Evolutionary conservation across 495 filamentous ascomycete species (phyloP), one percentile per base, ranked within the genome.

Genomic region (Evansstolkia leycettana): DNA sequence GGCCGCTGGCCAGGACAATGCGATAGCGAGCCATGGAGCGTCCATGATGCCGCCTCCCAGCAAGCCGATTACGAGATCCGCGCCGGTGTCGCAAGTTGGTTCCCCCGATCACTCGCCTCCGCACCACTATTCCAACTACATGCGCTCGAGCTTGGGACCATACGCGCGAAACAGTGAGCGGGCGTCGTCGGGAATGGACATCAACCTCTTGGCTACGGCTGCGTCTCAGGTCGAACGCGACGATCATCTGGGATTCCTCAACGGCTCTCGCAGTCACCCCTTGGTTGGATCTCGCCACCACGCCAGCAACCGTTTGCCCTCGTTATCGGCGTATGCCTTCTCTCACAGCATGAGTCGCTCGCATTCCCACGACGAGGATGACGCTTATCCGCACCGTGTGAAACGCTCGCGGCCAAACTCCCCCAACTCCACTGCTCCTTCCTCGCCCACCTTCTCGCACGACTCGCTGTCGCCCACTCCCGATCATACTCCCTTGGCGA

Each of bases 51-150:
- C 86, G 26, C 80, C 84, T 25, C 74, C 80, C 14, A 84, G 75
- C 51, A 65, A 66, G 37, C 80, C 74, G 29, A 77, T 81, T 40
- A 75, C 81, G 26, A 73, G 77, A 40, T 96, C 89, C 13, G 90
- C 89, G n/a, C 89, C 89, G 4, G 72, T 80, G 5, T 95, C 90
- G 4, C 79, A 86, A 46, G 65, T 93, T 34, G 84, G 75, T 28
- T 98, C 90, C 7, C 90, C 90, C 6, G 93, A 98, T 52, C 84
- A 95, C 36, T 96, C 90, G 23, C 90, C 90, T 25, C 90, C 90
- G 17, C 84, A 93, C 57, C 87, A 84, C 3, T 95, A 78, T 68
- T 74, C 75, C 48, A 75, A 71, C 34, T 92, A 78, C 50, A 67
- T 75, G 42, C 70, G 76, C 27, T 67, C 71, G 3, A 64, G 63